Percentiles rank a stretch among this genome's conserved stretches.
Conservation (phyloP, 306 rosid genomes). For the Prosopis cineraria region DNA sequence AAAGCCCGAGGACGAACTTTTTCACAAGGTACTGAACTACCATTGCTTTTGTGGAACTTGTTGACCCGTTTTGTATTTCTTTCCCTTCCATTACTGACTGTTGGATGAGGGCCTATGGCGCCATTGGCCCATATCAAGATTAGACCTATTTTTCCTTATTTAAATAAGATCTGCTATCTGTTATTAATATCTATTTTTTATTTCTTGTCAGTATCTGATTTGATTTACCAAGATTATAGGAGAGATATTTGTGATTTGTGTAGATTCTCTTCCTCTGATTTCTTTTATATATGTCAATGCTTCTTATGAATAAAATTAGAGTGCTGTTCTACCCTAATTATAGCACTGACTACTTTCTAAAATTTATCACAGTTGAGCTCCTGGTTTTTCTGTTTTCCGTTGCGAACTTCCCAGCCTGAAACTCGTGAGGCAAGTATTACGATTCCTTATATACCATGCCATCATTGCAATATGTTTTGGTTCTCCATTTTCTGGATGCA, state of each 20-base stretch:
- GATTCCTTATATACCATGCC: neutral
- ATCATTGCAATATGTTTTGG: neutral
- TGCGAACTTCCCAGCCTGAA: constrained; percentile 52
- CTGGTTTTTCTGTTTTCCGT: constrained; percentile 74
- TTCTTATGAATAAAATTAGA: no score
- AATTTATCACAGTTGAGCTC: constrained; percentile 63
- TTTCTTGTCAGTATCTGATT: no score
- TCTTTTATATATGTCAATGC: no score
- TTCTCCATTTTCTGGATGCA: neutral
- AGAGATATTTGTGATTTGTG: no score
- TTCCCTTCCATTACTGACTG: constrained; percentile 25
- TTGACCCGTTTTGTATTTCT: neutral
- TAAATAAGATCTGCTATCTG: no score
- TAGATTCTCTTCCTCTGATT: no score
- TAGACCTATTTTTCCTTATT: no score
- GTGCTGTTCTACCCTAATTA: no score
- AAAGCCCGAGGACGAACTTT: constrained; percentile 86
- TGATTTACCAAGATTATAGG: no score
- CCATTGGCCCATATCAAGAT: no score
- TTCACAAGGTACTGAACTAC: constrained; percentile 61
- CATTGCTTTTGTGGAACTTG: constrained; percentile 2
- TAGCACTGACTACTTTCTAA: constrained; percentile 37
- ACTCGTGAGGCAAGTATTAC: constrained; percentile 64
- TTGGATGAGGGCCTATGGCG: no score
- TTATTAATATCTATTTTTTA: no score